Evolutionary conservation across 1,284 basidiomycete species (phyloP).

Genomic region (Apiotrichum brassicae): DNA sequence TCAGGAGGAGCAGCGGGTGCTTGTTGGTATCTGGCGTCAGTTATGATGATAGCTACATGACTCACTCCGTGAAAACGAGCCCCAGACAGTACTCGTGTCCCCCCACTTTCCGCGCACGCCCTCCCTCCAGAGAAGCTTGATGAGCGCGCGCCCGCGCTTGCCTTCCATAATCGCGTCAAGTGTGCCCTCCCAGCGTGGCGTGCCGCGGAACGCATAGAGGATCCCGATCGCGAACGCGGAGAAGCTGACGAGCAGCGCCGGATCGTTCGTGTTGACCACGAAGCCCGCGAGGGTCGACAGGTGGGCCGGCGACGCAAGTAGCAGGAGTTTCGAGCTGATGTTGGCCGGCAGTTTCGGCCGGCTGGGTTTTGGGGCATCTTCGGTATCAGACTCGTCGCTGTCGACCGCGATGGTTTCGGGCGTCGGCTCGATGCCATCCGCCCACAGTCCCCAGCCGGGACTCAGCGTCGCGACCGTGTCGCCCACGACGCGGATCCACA

Average conservation of each 20-base stretch:
- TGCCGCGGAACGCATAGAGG: slow-evolving; percentile 51
- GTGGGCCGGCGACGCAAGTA: slow-evolving; percentile 32
- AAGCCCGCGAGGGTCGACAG: slow-evolving; percentile 14
- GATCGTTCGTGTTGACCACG: slow-evolving; percentile 5
- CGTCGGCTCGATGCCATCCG: slow-evolving; percentile 22
- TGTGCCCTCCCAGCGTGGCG: slow-evolving; percentile 52
- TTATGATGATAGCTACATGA: slow-evolving; percentile 20
- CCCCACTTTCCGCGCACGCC: slow-evolving; percentile 57
- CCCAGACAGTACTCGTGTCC: slow-evolving; percentile 47
- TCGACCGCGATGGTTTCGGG: slow-evolving; percentile 5
- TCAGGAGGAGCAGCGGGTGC: slow-evolving; percentile 69
- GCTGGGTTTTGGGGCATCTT: slow-evolving; percentile 1
- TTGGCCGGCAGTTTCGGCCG: slow-evolving; percentile 22
- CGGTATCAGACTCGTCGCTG: background rate
- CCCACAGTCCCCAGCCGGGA: slow-evolving; percentile 43
- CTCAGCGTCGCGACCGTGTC: slow-evolving; percentile 24
- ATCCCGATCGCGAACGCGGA: slow-evolving; percentile 40
- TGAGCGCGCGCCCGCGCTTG: slow-evolving; percentile 47
- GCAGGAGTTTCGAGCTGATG: slow-evolving; percentile 28
- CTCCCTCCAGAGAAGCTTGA: slow-evolving; percentile 66
- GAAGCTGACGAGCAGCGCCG: slow-evolving; percentile 26
- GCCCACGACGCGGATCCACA: slow-evolving; percentile 39
- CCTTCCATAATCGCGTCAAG: slow-evolving; percentile 45
- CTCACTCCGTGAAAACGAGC: slow-evolving; percentile 47
- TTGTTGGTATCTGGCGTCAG: slow-evolving; percentile 46